phyloP scores from a whole-genome alignment of 2,329 filamentous ascomycete genomes.

The Blastomyces emzantsi region DNA sequence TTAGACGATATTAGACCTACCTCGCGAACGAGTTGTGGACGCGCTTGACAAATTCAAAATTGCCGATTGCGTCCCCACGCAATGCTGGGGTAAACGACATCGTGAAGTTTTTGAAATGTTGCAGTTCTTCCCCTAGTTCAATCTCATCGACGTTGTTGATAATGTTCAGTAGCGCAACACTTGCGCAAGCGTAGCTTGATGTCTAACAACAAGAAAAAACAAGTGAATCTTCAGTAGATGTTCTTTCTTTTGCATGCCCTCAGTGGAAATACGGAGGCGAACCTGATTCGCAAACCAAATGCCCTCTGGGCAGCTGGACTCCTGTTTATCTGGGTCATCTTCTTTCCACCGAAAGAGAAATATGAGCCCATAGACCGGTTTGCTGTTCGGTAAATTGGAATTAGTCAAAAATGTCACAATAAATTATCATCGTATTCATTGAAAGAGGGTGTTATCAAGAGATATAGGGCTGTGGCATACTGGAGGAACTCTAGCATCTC shows the following conservation, averaged over 20 bases:
- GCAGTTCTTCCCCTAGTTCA: conserved; percentile 60
- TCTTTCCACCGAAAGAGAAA: conserved; percentile 71
- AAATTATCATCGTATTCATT: not conserved
- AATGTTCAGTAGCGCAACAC: conserved; percentile 87
- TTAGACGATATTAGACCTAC: conserved; percentile 30
- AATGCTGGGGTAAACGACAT: conserved; percentile 58
- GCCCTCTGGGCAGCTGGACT: conserved; percentile 49
- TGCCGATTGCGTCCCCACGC: conserved; percentile 65
- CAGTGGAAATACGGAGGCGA: conserved; percentile 16
- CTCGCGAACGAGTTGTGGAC: conserved; percentile 84
- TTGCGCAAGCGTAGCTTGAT: conserved; percentile 76
- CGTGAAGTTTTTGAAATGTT: conserved; percentile 65
- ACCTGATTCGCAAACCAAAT: conserved; percentile 96
- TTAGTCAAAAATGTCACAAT: not conserved
- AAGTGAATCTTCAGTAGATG: not conserved
- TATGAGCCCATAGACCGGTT: conserved; percentile 75
- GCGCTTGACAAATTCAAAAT: conserved; percentile 65
- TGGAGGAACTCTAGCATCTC: conserved; percentile 54
- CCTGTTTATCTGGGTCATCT: conserved; percentile 44
- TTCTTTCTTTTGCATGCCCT: not conserved
- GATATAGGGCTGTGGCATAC: conserved; percentile 32
- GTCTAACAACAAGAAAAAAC: conserved; percentile 44
- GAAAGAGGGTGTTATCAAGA: not conserved
- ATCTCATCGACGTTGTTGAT: conserved; percentile 69
- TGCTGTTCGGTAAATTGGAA: conserved; percentile 36